Percentiles rank a stretch among this genome's conserved stretches.
Evolutionary conservation across 495 filamentous ascomycete genomes (phyloP).

Genomic region (Halenospora varia): DNA sequence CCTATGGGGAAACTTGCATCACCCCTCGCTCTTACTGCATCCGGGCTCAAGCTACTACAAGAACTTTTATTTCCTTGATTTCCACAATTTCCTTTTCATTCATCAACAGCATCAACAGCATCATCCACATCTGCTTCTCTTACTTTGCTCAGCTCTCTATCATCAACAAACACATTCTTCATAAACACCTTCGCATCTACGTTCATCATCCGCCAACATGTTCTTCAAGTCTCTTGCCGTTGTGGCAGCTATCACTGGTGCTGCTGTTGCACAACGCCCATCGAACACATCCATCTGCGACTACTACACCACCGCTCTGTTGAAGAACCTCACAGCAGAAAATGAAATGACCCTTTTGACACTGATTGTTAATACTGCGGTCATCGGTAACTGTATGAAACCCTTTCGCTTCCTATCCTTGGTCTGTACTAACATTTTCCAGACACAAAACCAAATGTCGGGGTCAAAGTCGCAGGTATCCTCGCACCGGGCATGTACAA

Average conservation of each 20-base stretch:
- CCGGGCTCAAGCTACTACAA: neutral
- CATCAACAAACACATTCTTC: neutral
- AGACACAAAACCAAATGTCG: slow-evolving; percentile 45
- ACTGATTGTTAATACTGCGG: slow-evolving; percentile 50
- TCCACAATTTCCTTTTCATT: neutral
- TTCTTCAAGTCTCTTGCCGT: slow-evolving; percentile 23
- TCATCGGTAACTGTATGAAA: slow-evolving; percentile 45
- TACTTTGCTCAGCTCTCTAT: neutral
- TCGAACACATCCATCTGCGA: slow-evolving; percentile 47
- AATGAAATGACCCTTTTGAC: slow-evolving; percentile 49
- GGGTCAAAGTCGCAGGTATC: slow-evolving; percentile 45
- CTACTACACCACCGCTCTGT: slow-evolving; percentile 48
- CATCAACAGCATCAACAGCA: neutral
- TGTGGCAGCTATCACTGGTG: slow-evolving; percentile 21
- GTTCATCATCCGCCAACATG: slow-evolving; percentile 18
- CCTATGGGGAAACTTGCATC: neutral
- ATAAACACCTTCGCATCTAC: neutral
- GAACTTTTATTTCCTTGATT: neutral
- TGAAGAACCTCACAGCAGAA: slow-evolving; percentile 47
- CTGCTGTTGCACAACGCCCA: slow-evolving; percentile 38
- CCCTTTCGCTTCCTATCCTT: neutral
- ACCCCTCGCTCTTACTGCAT: neutral
- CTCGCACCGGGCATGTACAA: slow-evolving; percentile 40
- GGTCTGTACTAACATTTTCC: neutral
- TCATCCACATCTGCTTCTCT: neutral